These are phyloP conservation scores for Penicillium subrubescens DNA, from an alignment of 495 filamentous ascomycete genomes.

Conservation along the genomic window DNA sequence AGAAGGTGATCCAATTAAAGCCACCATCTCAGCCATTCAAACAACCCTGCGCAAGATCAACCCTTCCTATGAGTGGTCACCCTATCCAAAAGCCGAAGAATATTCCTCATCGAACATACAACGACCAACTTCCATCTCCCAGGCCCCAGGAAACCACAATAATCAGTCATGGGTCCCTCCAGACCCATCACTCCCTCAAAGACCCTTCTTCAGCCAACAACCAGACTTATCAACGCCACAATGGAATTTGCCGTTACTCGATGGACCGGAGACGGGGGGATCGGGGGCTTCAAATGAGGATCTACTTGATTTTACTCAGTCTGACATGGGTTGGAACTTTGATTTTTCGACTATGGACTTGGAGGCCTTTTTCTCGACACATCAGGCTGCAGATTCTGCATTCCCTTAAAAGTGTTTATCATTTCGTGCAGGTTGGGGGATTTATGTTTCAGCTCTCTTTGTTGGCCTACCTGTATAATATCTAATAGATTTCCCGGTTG, in stretches of 20 bases:
- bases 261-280: conserved; percentile 27
- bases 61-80: conserved; percentile 38
- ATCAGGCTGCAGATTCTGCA: conserved; percentile 15
- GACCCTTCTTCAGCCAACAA: neutral
- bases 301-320: conserved; percentile 44
- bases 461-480: neutral
- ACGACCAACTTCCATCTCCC: neutral
- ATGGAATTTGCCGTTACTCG: conserved; percentile 24
- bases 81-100: neutral
- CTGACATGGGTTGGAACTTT: conserved; percentile 50
- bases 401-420: neutral
- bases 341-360: conserved; percentile 52
- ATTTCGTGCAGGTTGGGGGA: neutral
- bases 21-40: conserved; percentile 37
- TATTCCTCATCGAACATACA: neutral
- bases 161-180: neutral
- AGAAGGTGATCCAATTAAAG: conserved; percentile 31
- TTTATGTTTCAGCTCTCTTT: neutral
- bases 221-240: conserved; percentile 27
- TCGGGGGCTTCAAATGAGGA: conserved; percentile 38
- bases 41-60: conserved; percentile 39
- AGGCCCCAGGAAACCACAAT: neutral
- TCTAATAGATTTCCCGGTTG: too few species aligned
- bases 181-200: neutral
- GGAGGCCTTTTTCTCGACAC: conserved; percentile 44